Conservation (phyloP, 306 rosid genomes). For the Rosa multiflora region DNA sequence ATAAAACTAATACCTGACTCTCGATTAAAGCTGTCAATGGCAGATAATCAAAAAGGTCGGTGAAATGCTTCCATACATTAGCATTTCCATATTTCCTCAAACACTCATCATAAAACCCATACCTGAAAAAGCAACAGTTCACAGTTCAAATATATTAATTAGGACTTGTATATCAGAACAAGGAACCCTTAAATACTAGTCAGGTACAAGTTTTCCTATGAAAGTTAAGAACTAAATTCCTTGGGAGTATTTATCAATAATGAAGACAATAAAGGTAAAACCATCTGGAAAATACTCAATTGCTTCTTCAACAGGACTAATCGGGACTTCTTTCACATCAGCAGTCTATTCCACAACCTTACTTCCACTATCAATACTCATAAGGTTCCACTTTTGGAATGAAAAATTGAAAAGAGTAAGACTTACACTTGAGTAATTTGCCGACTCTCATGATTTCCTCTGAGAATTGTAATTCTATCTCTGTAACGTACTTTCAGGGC, state of each 20-base stretch:
- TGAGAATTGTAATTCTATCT: slow-evolving; percentile 96
- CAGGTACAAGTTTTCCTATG: background rate
- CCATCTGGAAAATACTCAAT: background rate
- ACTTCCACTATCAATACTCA: background rate
- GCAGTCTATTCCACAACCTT: background rate
- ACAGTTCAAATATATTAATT: background rate
- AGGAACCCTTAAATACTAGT: background rate
- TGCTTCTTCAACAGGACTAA: background rate
- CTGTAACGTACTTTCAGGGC: slow-evolving; percentile 96
- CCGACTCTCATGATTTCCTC: slow-evolving; percentile 98
- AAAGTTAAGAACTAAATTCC: background rate
- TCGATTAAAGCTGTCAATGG: slow-evolving; percentile 97
- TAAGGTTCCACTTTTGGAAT: background rate
- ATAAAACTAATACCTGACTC: slow-evolving; percentile 79
- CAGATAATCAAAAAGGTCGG: slow-evolving; percentile 91
- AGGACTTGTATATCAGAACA: background rate
- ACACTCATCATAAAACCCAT: slow-evolving; percentile 96
- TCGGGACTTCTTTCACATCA: background rate
- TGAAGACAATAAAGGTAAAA: background rate
- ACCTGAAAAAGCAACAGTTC: slow-evolving; percentile 51
- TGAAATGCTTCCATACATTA: slow-evolving; percentile 94
- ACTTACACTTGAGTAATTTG: slow-evolving; percentile 99
- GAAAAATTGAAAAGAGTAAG: slow-evolving; percentile 4
- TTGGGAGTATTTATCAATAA: background rate
- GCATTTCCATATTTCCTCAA: slow-evolving; percentile 99